Percentiles rank a stretch among this genome's conserved stretches.
Conservation (phyloP, 306 rosid species). For the Acacia crassicarpa region DNA sequence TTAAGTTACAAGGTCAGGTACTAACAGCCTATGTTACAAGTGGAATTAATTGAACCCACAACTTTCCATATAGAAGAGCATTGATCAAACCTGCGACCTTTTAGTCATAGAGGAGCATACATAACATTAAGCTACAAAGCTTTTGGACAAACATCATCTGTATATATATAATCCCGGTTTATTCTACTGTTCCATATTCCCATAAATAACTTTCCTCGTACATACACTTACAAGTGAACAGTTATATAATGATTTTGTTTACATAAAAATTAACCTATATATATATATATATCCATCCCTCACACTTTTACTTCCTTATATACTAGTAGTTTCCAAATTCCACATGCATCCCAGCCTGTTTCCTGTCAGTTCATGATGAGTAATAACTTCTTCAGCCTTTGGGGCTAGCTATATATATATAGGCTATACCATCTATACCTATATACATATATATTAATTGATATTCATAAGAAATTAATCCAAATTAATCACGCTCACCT, state of each 20-base stretch:
- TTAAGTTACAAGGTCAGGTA: too few relatives aligned
- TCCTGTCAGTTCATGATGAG: neutral
- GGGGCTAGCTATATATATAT: neutral
- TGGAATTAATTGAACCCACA: fast-evolving
- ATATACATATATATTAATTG: neutral
- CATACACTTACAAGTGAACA: neutral
- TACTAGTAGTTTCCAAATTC: neutral
- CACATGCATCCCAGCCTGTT: neutral
- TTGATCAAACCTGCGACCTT: too few relatives aligned
- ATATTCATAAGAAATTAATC: neutral
- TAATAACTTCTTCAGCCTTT: neutral
- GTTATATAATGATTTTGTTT: too few relatives aligned
- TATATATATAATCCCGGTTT: neutral
- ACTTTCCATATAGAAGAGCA: too few relatives aligned
- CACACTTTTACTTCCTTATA: neutral
- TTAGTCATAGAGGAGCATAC: too few relatives aligned
- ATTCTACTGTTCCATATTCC: neutral
- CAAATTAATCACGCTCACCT: neutral
- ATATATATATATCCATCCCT: neutral
- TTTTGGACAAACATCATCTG: neutral
- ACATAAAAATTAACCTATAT: neutral
- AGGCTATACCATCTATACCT: neutral
- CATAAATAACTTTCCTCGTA: neutral
- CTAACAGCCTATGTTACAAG: too few relatives aligned
- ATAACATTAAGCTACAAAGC: too few relatives aligned